These are phyloP conservation scores for Bryum argenteum DNA, from an alignment of 225 moss, liverwort and hornwort genomes.

Conservation along the genomic window DNA sequence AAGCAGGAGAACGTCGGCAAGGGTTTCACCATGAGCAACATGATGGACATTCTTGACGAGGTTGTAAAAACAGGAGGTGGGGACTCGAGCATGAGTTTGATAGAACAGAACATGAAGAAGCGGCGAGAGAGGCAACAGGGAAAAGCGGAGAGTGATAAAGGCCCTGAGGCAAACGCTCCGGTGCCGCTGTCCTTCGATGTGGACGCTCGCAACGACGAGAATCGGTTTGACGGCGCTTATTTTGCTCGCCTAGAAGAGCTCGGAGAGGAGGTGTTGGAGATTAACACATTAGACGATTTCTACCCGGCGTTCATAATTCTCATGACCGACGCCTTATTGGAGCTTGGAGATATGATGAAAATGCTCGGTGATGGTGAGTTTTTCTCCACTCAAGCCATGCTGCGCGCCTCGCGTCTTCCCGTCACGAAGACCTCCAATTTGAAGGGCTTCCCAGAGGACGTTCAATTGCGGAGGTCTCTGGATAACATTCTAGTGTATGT, in stretches of 20 bases:
- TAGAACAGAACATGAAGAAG: slow-evolving; percentile 61
- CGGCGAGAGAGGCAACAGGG: slow-evolving; percentile 28
- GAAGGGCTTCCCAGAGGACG: slow-evolving; percentile 51
- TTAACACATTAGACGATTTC: slow-evolving; percentile 56
- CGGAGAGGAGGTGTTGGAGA: slow-evolving; percentile 51
- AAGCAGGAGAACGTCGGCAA: slow-evolving; percentile 14
- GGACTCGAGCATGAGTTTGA: slow-evolving; percentile 35
- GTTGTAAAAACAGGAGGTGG: slow-evolving; percentile 26
- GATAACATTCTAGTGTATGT: slow-evolving; percentile 53
- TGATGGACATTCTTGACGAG: slow-evolving; percentile 49
- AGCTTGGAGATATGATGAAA: slow-evolving; percentile 64
- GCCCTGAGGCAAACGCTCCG: background rate
- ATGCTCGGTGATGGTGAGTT: slow-evolving; percentile 56
- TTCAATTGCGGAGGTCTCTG: slow-evolving; percentile 51
- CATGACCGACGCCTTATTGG: slow-evolving; percentile 51
- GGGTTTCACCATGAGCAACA: slow-evolving; percentile 22
- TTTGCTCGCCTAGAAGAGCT: slow-evolving; percentile 51
- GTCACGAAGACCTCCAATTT: slow-evolving; percentile 18
- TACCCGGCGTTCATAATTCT: slow-evolving; percentile 59
- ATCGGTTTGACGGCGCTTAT: slow-evolving; percentile 53
- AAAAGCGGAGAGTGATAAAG: slow-evolving; percentile 1
- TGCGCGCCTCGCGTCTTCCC: slow-evolving; percentile 47
- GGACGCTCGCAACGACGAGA: slow-evolving; percentile 57
- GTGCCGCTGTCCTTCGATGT: slow-evolving; percentile 52
- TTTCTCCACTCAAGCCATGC: slow-evolving; percentile 58